phyloP scores from a whole-genome alignment of 495 filamentous ascomycete genomes.

The Usnea hakonensis region DNA sequence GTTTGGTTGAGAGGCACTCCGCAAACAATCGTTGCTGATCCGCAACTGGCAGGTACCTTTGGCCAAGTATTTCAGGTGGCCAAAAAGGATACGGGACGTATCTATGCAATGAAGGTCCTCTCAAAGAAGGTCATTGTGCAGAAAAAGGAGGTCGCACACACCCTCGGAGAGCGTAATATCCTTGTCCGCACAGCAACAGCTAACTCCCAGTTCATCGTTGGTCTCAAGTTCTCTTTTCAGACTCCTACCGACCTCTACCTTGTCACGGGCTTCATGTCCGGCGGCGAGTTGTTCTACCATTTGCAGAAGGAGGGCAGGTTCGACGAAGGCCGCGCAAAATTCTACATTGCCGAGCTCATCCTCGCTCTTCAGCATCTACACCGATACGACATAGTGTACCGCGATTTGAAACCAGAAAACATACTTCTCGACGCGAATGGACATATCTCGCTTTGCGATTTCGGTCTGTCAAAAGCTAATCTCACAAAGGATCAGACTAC shows the following conservation, averaged over 20 bases:
- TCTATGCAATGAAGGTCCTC: constrained; percentile 98
- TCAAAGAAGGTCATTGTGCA: constrained; percentile 99
- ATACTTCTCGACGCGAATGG: constrained; percentile 78
- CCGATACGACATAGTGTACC: constrained; percentile 94
- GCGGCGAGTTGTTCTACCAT: constrained; percentile 97
- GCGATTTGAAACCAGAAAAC: constrained; percentile 82
- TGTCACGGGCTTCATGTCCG: constrained; percentile 99
- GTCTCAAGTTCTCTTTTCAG: constrained; percentile 97
- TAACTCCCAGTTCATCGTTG: constrained; percentile 95
- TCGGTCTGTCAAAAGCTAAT: constrained; percentile 94
- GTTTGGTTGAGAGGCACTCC: constrained; percentile 27
- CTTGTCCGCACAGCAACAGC: constrained; percentile 91
- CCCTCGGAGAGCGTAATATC: constrained; percentile 93
- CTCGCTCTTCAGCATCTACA: constrained; percentile 92
- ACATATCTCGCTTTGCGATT: constrained; percentile 79
- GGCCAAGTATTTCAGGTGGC: constrained; percentile 99
- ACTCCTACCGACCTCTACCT: constrained; percentile 94
- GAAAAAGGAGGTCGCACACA: constrained; percentile 98
- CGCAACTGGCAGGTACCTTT: constrained; percentile 57
- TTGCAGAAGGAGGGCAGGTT: constrained; percentile 96
- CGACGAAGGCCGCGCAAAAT: constrained; percentile 89
- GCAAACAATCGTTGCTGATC: constrained; percentile 7
- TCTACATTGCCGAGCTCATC: constrained; percentile 98
- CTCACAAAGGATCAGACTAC: constrained; percentile 92
- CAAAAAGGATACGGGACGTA: constrained; percentile 90